phyloP scores from a whole-genome alignment of 805 yeast species.

The Zygoascus ofunaensis region DNA sequence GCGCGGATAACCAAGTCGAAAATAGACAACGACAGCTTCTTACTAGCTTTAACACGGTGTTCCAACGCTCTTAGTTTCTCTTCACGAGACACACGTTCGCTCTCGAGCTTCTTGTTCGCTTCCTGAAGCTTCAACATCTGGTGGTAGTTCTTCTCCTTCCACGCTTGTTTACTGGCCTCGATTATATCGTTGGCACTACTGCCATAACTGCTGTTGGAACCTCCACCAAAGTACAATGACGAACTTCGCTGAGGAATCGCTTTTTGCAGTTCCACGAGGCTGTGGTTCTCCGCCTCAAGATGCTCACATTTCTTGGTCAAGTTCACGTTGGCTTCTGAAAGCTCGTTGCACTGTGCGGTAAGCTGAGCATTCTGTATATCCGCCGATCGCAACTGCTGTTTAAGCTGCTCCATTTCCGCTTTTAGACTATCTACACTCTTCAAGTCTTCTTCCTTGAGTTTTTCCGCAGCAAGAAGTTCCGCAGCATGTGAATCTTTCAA shows the following conservation, averaged over 20 bases:
- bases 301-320: not conserved
- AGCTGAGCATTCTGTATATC: not conserved
- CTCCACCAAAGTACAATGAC: not conserved
- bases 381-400: not conserved
- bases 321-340: not conserved
- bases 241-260: not conserved
- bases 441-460: not conserved
- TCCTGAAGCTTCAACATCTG: slow-evolving; percentile 1
- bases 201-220: not conserved
- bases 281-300: not conserved
- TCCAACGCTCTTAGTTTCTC: not conserved
- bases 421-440: not conserved
- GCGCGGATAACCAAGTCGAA: not conserved
- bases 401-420: not conserved
- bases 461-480: not conserved
- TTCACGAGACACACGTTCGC: not conserved
- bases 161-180: not conserved
- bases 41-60: slow-evolving; percentile 1
- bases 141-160: slow-evolving; percentile 1
- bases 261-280: not conserved
- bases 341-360: not conserved
- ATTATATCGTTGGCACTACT: not conserved
- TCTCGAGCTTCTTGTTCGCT: not conserved
- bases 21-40: not conserved
- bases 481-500: not conserved